Evolutionary conservation across 2,329 filamentous ascomycete genomes (phyloP), one percentile per base, ranked within the genome.

Genomic region (Scleromitrula shiraiana): DNA sequence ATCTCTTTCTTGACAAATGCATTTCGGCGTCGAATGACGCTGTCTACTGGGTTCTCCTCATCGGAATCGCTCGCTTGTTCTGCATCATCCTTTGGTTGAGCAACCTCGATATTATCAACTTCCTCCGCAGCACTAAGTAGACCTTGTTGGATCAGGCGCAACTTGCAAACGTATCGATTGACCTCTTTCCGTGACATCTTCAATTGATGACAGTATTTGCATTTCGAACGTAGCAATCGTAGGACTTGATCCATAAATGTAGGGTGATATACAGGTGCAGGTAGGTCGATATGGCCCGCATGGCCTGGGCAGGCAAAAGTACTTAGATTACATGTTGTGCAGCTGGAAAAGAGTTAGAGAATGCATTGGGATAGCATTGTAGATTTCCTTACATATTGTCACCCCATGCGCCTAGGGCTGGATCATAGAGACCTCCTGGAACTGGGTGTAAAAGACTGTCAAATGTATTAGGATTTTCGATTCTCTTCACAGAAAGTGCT

Each of bases 171-270:
- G 62, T 87, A 93, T 56, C 82, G 77, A 67, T 91, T 87, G 53
- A 95, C 73, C 52, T 88, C 78, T 45, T 82, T 77, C 41, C 82
- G 78, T n/a, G 83, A 75, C 64, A 96, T 76, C 63, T 85, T 88
- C 57, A 98, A 82, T 49, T 83, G 81, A 63, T 90, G 84, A 68
- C 94, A 98, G 70, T 95, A 96, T 51, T 84, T 77, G 65, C 93
- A 98, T 67, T 91, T 85, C 46, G 88, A 85, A 58, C 89, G 82
- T 17, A 98, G 75, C 38, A 98, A 74, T 37, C 87, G 83, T 54
- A 94, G 78, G 44, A 90, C 78, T 65, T 96, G 90, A 64, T 96
- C 90, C 74, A 98, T 85, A 63, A 96, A 97, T 2, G 89, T 85
- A n/a, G 91, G 88, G 67, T 98, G 91, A 65, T 97, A 98, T 44